Evolutionary conservation across 1,284 basidiomycete genomes (phyloP).

Genomic region (Ustilago hordei): DNA sequence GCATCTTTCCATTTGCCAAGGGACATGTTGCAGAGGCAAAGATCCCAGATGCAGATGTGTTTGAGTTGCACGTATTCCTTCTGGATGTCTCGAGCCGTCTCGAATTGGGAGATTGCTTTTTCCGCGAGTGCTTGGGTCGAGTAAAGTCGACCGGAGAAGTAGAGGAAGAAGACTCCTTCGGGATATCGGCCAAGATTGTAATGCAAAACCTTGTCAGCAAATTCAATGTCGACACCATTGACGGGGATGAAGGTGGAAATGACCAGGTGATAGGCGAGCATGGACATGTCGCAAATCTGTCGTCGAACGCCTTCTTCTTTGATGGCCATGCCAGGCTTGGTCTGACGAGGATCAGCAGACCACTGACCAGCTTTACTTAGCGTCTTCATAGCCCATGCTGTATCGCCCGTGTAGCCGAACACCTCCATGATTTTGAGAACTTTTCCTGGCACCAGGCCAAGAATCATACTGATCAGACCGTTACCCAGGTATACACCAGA

Average conservation of each 20-base stretch:
- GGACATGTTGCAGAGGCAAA: constrained; percentile 66
- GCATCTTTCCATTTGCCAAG: constrained; percentile 60
- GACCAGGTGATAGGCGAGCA: constrained; percentile 67
- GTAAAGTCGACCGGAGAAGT: constrained; percentile 69
- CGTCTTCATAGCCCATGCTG: constrained; percentile 57
- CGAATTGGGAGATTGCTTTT: constrained; percentile 62
- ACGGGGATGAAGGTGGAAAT: constrained; percentile 68
- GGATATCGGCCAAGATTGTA: constrained; percentile 67
- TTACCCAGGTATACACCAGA: constrained; percentile 67
- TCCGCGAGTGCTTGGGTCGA: constrained; percentile 64
- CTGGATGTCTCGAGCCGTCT: constrained; percentile 64
- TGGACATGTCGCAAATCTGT: constrained; percentile 65
- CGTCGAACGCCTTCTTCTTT: constrained; percentile 57
- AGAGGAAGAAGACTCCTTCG: constrained; percentile 68
- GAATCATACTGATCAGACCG: constrained; percentile 67
- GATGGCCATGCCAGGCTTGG: constrained; percentile 46
- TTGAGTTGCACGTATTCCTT: constrained; percentile 68
- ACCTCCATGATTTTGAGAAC: constrained; percentile 69
- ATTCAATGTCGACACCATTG: constrained; percentile 65
- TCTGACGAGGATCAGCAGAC: constrained; percentile 38
- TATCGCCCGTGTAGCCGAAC: constrained; percentile 68
- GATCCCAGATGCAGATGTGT: constrained; percentile 69
- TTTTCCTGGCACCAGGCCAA: constrained; percentile 66
- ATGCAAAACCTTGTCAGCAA: constrained; percentile 67
- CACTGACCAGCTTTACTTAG: constrained; percentile 61